Evolutionary conservation across 2,329 filamentous ascomycete genomes (phyloP), one percentile per base, ranked within the genome.

Genomic region (Penicillium corylophilum): DNA sequence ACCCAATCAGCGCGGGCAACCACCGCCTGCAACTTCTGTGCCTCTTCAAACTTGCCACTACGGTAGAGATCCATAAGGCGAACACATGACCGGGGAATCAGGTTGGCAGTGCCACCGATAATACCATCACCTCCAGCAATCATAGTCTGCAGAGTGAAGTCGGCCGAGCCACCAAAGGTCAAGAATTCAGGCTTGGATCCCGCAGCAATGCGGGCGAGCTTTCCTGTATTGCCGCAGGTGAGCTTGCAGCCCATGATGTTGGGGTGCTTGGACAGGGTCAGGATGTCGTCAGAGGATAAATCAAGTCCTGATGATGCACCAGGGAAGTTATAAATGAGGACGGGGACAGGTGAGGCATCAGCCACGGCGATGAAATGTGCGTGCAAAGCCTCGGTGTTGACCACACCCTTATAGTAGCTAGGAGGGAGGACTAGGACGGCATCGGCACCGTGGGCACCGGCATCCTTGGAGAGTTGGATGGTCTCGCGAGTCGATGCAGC

Each of bases 161-260:
- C 90, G 66, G 88, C 90, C 70, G 94, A 89, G 59, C 90, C 90
- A 41, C 90, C 90, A 66, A 94, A 91, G 18, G 89, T 90, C 82
- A 94, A 88, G 77, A 92, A 95, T 7, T 73, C 74, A 15, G 63
- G 47, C 45, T 71, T 68, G 22, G 80, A 72, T 22, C 72, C 70
- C 2, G 79, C 76, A 0, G 78, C 76, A 4, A 90, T 77, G 8
- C 87, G 77, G 4, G 83, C 82, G 44, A 90, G 79, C 71, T 90
- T 90, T 52, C 84, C 87, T 28, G 88, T 87, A 59, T 83, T 85
- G n/a, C 86, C 87, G 64, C 87, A 89, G 2, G 86, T 89, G 49
- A 89, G 73, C 74, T 89, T 89, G 46, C 85, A 82, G 26, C 85
- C 86, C 45, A 87, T 82, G 58, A 89, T 86, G 58, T 87, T 88